Evolutionary conservation across 805 yeast species (phyloP).

Genomic region (Phaffomyces thermotolerans): DNA sequence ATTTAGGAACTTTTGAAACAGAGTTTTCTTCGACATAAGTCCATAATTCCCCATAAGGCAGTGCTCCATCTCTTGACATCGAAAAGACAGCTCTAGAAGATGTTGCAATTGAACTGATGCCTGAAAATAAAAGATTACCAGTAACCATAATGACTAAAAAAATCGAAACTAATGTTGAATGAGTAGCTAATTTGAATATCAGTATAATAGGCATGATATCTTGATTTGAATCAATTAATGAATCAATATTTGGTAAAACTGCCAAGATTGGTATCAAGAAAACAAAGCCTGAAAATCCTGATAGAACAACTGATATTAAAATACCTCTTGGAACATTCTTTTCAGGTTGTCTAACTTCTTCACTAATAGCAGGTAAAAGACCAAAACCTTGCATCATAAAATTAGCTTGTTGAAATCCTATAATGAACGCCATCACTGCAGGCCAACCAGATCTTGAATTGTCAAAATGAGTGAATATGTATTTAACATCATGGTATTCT

Average conservation of each 20-base stretch:
- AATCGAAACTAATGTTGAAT: slow-evolving; percentile 61
- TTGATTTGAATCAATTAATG: slow-evolving; percentile 43
- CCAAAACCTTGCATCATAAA: slow-evolving; percentile 82
- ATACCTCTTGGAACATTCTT: slow-evolving; percentile 69
- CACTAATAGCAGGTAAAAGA: slow-evolving; percentile 73
- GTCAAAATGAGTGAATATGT: slow-evolving; percentile 60
- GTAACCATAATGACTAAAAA: slow-evolving; percentile 57
- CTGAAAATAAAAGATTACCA: slow-evolving; percentile 68
- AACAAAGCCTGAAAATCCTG: slow-evolving; percentile 62
- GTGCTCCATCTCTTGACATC: slow-evolving; percentile 76
- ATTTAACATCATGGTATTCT: slow-evolving; percentile 50
- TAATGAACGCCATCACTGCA: slow-evolving; percentile 57
- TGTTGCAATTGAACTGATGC: slow-evolving; percentile 73
- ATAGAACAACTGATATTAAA: slow-evolving; percentile 52
- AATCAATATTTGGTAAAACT: slow-evolving; percentile 59
- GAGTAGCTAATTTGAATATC: slow-evolving; percentile 64
- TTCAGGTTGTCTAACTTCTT: slow-evolving; percentile 74
- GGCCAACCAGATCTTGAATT: slow-evolving; percentile 75
- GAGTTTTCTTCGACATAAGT: slow-evolving; percentile 51
- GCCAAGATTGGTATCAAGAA: slow-evolving; percentile 66
- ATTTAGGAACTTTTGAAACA: slow-evolving; percentile 56
- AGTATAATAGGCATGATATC: slow-evolving; percentile 74
- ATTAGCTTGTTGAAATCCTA: slow-evolving; percentile 73
- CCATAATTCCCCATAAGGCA: slow-evolving; percentile 62
- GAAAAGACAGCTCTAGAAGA: slow-evolving; percentile 79